A percentile compares a stretch with the other conserved stretches of the same genome.
These are phyloP conservation scores for Camelina hispida DNA, from an alignment of 345 rosid species.

Conservation along the genomic window DNA sequence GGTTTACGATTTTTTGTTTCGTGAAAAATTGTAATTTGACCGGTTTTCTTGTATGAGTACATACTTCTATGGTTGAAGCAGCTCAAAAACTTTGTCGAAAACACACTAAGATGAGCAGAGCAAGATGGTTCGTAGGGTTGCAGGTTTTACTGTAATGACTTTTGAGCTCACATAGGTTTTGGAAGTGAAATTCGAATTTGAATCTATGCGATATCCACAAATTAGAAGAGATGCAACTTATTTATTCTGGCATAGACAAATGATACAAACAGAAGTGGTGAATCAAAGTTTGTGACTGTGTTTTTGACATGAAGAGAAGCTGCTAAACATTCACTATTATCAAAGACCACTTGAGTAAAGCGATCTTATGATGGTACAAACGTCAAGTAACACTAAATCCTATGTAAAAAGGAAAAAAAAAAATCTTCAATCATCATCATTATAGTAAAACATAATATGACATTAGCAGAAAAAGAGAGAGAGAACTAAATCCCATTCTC, in stretches of 20 bases:
- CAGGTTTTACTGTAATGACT: too few relatives aligned
- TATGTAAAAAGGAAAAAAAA: background rate
- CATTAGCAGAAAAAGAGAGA: constrained; percentile 17
- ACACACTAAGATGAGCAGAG: too few relatives aligned
- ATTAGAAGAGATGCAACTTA: background rate
- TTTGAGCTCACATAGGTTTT: background rate
- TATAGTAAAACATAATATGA: constrained; percentile 15
- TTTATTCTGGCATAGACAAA: background rate
- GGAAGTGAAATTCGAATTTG: background rate
- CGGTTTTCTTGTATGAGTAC: too few relatives aligned
- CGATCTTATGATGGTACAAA: constrained; percentile 30
- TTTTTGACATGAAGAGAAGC: constrained; percentile 20
- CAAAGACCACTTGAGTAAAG: constrained; percentile 29
- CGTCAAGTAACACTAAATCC: constrained; percentile 36
- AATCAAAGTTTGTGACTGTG: background rate
- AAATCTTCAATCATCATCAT: constrained; percentile 23
- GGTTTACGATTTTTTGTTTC: too few relatives aligned
- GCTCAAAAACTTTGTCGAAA: too few relatives aligned
- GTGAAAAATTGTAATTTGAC: too few relatives aligned
- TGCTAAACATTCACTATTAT: constrained; percentile 36
- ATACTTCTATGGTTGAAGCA: too few relatives aligned
- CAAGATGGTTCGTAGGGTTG: too few relatives aligned
- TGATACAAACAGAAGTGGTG: background rate
- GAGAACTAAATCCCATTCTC: constrained; percentile 37
- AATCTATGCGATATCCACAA: background rate